Evolutionary conservation across 495 filamentous ascomycete genomes (phyloP).

Genomic region (Penicillium cosmopolitanum): DNA sequence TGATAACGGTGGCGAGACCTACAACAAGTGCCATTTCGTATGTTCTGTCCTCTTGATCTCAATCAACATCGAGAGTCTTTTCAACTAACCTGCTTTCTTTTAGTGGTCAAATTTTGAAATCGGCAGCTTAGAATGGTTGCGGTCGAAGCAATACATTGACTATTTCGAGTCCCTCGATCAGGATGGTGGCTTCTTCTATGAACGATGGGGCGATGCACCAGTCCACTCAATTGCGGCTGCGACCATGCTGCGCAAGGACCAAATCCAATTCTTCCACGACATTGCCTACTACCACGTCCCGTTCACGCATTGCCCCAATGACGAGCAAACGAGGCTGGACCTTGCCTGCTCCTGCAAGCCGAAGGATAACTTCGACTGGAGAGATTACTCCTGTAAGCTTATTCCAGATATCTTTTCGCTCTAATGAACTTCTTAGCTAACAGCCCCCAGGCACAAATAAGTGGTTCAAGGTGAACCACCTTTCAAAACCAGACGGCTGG

Average conservation of each 20-base stretch:
- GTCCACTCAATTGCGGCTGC: constrained; percentile 93
- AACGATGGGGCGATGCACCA: constrained; percentile 89
- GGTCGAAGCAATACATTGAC: constrained; percentile 77
- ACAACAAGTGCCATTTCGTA: constrained; percentile 98
- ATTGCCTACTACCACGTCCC: constrained; percentile 99
- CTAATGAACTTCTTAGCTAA: constrained; percentile 12
- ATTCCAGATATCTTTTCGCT: background rate
- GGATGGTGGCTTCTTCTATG: constrained; percentile 91
- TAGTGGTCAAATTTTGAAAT: constrained; percentile 95
- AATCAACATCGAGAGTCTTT: background rate
- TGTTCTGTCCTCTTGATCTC: constrained; percentile 31
- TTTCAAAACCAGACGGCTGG: constrained; percentile 81
- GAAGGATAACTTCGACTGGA: constrained; percentile 98
- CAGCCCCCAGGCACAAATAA: constrained; percentile 67
- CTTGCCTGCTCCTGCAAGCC: constrained; percentile 94
- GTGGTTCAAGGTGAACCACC: constrained; percentile 79
- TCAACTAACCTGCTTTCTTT: constrained; percentile 6
- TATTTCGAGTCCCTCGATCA: constrained; percentile 79
- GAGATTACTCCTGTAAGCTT: constrained; percentile 87
- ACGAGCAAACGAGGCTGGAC: constrained; percentile 76
- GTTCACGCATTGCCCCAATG: constrained; percentile 95
- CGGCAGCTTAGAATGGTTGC: constrained; percentile 80
- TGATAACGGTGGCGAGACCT: constrained; percentile 84
- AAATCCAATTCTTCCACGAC: constrained; percentile 98
- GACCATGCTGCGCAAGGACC: constrained; percentile 82